Percentiles rank a stretch among this genome's conserved stretches.
phyloP scores from a whole-genome alignment of 1,139 yeast genomes.

The Hemisphaericaspora xylofermentans region DNA sequence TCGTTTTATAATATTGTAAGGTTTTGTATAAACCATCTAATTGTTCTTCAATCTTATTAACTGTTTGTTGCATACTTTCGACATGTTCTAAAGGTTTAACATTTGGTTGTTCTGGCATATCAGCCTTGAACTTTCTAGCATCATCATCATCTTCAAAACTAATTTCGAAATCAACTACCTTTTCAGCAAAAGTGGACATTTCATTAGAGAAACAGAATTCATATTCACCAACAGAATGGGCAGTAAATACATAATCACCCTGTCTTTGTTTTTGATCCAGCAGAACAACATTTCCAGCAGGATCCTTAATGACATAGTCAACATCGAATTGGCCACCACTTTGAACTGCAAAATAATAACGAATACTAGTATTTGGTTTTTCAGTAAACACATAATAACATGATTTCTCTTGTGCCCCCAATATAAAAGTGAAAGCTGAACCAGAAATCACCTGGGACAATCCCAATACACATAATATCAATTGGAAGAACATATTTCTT shows the following conservation, averaged over 20 bases:
- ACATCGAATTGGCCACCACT: constrained; percentile 86
- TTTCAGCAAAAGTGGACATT: constrained; percentile 84
- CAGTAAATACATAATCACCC: constrained; percentile 79
- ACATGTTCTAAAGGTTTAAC: constrained; percentile 56
- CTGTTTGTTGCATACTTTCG: constrained; percentile 59
- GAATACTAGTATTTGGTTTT: constrained; percentile 60
- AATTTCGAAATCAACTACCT: constrained; percentile 87
- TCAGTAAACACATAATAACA: constrained; percentile 80
- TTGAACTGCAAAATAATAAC: constrained; percentile 90
- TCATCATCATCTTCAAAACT: constrained; percentile 50
- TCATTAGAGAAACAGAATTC: constrained; percentile 88
- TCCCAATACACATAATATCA: constrained; percentile 22
- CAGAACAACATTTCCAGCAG: constrained; percentile 58
- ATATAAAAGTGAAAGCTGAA: constrained; percentile 71
- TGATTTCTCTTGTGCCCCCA: constrained; percentile 74
- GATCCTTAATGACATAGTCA: constrained; percentile 72
- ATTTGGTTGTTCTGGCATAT: constrained; percentile 63
- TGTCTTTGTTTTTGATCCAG: constrained; percentile 70
- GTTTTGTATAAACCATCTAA: constrained; percentile 63
- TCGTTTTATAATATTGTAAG: constrained; percentile 82
- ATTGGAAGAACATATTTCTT: constrained; percentile 16
- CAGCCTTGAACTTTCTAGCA: constrained; percentile 50
- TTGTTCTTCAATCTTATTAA: constrained; percentile 64
- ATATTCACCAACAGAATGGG: constrained; percentile 76
- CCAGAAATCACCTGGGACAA: constrained; percentile 35